Conservation (phyloP, 192 early-diverging fungal genomes). For the Piromyces finnis region DNA sequence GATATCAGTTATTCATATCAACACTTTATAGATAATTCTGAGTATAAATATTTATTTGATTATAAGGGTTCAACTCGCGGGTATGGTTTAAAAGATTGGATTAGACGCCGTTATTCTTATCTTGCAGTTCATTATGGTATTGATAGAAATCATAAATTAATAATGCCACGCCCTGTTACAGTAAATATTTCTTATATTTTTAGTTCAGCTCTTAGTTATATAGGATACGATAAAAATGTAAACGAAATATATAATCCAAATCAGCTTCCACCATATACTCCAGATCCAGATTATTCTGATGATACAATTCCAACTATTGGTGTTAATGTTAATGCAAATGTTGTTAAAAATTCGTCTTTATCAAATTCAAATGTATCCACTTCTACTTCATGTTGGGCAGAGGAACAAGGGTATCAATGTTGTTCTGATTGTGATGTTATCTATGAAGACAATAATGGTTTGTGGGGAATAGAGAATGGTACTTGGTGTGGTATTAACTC, state of each 20-base stretch:
- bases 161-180: not conserved
- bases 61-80: not conserved
- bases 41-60: not conserved
- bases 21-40: not conserved
- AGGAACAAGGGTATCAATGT: not conserved
- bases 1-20: not conserved
- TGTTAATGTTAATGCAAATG: not conserved
- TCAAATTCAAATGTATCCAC: no score
- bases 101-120: not conserved
- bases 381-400: not conserved
- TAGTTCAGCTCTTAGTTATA: not conserved
- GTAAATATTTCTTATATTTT: not conserved
- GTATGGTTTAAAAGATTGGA: not conserved
- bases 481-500: no score
- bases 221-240: not conserved
- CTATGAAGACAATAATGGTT: not conserved
- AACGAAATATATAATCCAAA: not conserved
- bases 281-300: not conserved
- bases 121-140: not conserved
- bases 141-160: not conserved
- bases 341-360: not conserved
- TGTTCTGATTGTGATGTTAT: not conserved
- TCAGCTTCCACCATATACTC: not conserved
- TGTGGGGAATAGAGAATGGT: no score
- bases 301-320: not conserved